Base-by-base conservation (phyloP, 2,329 filamentous ascomycete species). In the Calonectria leucothoes region DNA sequence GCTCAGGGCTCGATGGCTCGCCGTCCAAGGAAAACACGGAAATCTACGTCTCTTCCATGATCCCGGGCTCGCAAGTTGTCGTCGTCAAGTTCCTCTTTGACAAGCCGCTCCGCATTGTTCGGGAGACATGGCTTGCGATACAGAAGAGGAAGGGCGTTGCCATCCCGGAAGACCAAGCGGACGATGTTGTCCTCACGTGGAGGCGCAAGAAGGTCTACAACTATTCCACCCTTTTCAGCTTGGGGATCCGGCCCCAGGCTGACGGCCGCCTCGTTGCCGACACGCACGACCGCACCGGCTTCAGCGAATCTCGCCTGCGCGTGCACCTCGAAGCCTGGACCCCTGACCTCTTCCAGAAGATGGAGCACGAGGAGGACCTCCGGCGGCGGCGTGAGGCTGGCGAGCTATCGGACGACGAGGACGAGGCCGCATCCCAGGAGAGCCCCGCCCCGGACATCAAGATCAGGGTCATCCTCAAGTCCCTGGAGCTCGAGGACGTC, bases 251-350 rank as follows among this genome's bases (percentile, higher is more conserved):
- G 11, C 85, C 87, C 0, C 82, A 85, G 14, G 81, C 75, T 7
- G 79, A 80, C 15, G 83, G 88, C 6, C 88, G 88, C 49, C 82
- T 87, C 17, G 83, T 89, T 25, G 79, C 82, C 14, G 82, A 86
- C 57, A 72, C 71, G 1, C 74, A 74, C 11, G 78, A 82, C 49
- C 81, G 84, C 5, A 86, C 87, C 27, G 88, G 89, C 2, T 89
- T 90, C 59, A 77, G 81, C 67, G 83, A 87, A 4, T 88, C 89
- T 31, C 88, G 89, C 29, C 87, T 88, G 15, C 89, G 90, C 0
- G 89, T 98, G 20, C 90, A 93, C 76, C 88, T 98, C 75, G 93
- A 96, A 82, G 94, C 93, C 8, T 95, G 94, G 89, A 96, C 94
- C 0, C 87, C 91, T 10, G 91, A 93, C 14, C 83, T 90, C 2